phyloP scores from a whole-genome alignment of 805 yeast species.

The Saccharomycopsis olivae region DNA sequence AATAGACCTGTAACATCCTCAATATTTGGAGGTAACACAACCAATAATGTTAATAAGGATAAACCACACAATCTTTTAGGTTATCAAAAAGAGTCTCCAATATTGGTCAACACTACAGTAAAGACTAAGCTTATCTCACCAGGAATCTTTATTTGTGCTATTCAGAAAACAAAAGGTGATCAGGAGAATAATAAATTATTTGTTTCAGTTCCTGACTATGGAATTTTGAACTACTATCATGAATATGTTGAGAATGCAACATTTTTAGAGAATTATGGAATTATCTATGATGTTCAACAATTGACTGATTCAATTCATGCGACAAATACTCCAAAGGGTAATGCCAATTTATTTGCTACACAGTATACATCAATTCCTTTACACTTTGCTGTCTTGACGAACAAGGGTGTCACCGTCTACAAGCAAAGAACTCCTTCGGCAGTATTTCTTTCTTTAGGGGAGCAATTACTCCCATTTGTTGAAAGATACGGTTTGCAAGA shows the following conservation, averaged over 20 bases:
- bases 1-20: conserved; percentile 20
- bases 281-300: conserved; percentile 64
- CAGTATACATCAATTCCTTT: conserved; percentile 63
- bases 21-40: conserved; percentile 21
- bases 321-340: conserved; percentile 66
- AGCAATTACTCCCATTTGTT: conserved; percentile 58
- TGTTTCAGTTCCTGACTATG: conserved; percentile 77
- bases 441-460: conserved; percentile 59
- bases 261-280: conserved; percentile 47
- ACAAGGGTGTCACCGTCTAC: conserved; percentile 64
- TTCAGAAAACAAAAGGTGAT: conserved; percentile 22
- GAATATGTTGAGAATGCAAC: conserved; percentile 76
- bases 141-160: conserved; percentile 72
- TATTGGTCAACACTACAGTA: conserved; percentile 45
- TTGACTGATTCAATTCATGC: conserved; percentile 63
- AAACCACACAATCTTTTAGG: conserved; percentile 23
- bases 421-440: conserved; percentile 74
- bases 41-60: conserved; percentile 17
- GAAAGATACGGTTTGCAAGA: conserved; percentile 80
- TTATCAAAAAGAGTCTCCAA: conserved; percentile 45
- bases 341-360: conserved; percentile 76
- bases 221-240: conserved; percentile 63
- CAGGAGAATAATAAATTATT: conserved; percentile 39
- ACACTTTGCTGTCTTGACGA: conserved; percentile 74
- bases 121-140: conserved; percentile 64